Evolutionary conservation across 257 asterid species (phyloP), one percentile per base, ranked within the genome.

Genomic region (Primulina tabacum): DNA sequence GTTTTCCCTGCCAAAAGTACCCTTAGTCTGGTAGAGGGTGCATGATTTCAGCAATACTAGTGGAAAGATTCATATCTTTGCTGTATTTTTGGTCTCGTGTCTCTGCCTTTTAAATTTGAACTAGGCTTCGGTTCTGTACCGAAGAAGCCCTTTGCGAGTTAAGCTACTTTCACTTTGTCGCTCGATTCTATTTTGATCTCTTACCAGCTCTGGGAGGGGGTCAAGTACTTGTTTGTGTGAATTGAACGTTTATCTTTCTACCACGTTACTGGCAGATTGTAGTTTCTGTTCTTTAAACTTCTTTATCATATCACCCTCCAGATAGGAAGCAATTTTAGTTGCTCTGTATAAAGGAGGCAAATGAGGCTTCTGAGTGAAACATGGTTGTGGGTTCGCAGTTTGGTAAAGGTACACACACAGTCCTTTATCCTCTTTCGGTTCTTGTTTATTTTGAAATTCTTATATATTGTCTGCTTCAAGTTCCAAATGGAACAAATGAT

Each of bases 381-480:
- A 5, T 92, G 95, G 98, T 38, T 68, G 77, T 77, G 65, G 75
- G 59, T 92, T 20, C 65, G 89, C 75, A 82, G 77, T 70, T 53
- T 86, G 74, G 69, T 85, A 38, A 80, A 62, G 90, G 95, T 85
- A 73, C 62, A 80, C 60, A 14, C 34, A 24, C 1, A 24, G 26
- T 32, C 65, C 32, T 57, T 52, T 16, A 33, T 64, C 37, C 33
- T 18, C 53, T 8, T 8, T 52, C 64, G 26, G 64, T 61, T 43
- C 64, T 20, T 50, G 10, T 59, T 62, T 26, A 18, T 40, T 58
- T 65, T 71, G 11, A 35, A 43, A 8, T 17, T 70, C 61, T 35
- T 4, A 6, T 35, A 53, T 16, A 16, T 43, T 28, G 52, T 65
- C 35, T 30, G 69, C 53, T 26, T 21, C 20, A 55, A 8, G 53